Percentiles rank a stretch among this genome's conserved stretches.
These are phyloP conservation scores for Colletotrichum limetticola DNA, from an alignment of 2,329 filamentous ascomycete genomes.

Conservation along the genomic window DNA sequence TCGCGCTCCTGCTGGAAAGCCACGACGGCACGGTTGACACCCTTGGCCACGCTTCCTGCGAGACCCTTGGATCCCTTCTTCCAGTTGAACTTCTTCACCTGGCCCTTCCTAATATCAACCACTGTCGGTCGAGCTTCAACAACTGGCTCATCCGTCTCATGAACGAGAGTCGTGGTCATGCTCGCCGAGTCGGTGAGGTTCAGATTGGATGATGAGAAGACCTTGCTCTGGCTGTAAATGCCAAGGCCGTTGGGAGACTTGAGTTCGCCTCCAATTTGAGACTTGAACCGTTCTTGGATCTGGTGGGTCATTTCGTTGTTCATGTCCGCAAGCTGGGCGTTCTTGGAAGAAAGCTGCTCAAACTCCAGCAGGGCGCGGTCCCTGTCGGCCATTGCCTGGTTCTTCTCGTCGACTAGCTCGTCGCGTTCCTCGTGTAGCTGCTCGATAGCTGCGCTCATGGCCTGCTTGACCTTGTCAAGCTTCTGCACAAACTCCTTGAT, in stretches of 20 bases:
- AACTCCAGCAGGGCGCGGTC: conserved; percentile 96
- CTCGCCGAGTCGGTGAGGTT: conserved; percentile 62
- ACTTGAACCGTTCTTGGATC: conserved; percentile 93
- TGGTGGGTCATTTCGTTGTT: conserved; percentile 96
- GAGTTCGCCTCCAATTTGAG: conserved; percentile 67
- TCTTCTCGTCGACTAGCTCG: conserved; percentile 85
- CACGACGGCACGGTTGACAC: conserved; percentile 90
- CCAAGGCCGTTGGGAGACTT: conserved; percentile 65
- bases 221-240: conserved; percentile 66
- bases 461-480: conserved; percentile 69
- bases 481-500: conserved; percentile 91
- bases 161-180: conserved; percentile 67
- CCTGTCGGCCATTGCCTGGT: conserved; percentile 83
- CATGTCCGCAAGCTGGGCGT: conserved; percentile 91
- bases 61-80: conserved; percentile 96
- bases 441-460: conserved; percentile 68
- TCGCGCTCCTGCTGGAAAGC: conserved; percentile 70
- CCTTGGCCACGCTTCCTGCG: conserved; percentile 93
- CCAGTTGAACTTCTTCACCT: conserved; percentile 98
- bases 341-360: conserved; percentile 93
- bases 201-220: conserved; percentile 59
- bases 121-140: conserved; percentile 86
- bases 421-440: conserved; percentile 78
- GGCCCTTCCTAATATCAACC: conserved; percentile 93
- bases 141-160: conserved; percentile 74